Conservation (phyloP, 805 yeast species). For the Nadsonia fulvescens region DNA sequence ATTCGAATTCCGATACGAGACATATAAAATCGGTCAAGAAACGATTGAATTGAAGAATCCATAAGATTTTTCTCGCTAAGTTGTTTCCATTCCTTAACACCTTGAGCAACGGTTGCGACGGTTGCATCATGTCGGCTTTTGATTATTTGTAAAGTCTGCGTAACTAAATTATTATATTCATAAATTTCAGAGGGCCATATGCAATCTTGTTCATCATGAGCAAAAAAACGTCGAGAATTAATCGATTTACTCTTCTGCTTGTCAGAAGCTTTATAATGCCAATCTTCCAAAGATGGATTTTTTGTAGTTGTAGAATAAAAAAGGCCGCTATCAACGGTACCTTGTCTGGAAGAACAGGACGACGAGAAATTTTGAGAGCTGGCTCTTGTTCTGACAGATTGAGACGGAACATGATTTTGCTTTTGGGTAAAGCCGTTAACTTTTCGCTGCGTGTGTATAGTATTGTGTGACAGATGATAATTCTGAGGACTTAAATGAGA, state of each 20-base stretch:
- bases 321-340: no score
- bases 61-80: conserved; percentile 29
- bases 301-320: conserved; percentile 6
- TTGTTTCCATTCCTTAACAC: conserved; percentile 78
- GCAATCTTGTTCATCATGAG: conserved; percentile 31
- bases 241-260: conserved; percentile 3
- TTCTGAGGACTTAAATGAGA: no score
- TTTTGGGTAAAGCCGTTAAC: no score
- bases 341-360: no score
- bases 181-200: conserved; percentile 61
- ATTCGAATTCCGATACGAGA: conserved; percentile 81
- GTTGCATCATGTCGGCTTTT: conserved; percentile 83
- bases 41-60: conserved; percentile 59
- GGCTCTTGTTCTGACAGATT: no score
- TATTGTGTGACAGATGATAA: no score
- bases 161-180: conserved; percentile 50
- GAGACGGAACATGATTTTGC: no score
- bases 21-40: conserved; percentile 76
- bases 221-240: conserved; percentile 26
- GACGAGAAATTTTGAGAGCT: no score
- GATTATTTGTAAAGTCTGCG: conserved; percentile 47
- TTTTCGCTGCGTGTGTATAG: no score
- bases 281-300: conserved; percentile 7
- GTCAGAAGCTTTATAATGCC: conserved; percentile 5
- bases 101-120: conserved; percentile 81